Percentiles rank a stretch among this genome's conserved stretches.
Conservation (phyloP, 305 asterid species). For the Fraxinus xanthoxyloides region DNA sequence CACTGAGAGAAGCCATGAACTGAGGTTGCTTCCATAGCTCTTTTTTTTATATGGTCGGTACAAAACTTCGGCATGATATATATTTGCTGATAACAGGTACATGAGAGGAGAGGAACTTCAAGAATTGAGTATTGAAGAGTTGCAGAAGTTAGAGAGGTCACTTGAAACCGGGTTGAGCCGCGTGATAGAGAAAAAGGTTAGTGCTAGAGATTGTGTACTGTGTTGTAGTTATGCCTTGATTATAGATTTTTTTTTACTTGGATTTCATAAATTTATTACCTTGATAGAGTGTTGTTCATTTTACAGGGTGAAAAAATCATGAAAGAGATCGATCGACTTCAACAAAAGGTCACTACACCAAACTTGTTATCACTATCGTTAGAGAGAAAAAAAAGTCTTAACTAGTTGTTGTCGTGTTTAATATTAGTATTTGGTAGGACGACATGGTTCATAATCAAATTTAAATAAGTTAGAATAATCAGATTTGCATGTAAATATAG, state of each 20-base stretch:
- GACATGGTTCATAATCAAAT: not conserved
- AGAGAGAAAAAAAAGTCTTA: not conserved
- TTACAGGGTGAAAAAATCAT: slow-evolving; percentile 60
- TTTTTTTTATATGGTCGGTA: not conserved
- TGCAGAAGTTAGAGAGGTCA: slow-evolving; percentile 62
- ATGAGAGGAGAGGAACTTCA: slow-evolving; percentile 91
- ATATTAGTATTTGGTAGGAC: not conserved
- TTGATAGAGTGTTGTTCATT: not conserved
- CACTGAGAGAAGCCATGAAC: slow-evolving; percentile 53
- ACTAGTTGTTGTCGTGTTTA: not conserved
- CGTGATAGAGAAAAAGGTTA: slow-evolving; percentile 63
- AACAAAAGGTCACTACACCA: slow-evolving; percentile 49
- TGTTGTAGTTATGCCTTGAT: not conserved
- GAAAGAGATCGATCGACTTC: slow-evolving; percentile 64
- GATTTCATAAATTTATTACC: not conserved
- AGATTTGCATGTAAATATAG: not conserved
- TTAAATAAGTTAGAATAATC: not conserved
- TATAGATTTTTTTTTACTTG: not conserved
- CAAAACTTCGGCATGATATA: not conserved
- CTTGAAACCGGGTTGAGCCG: slow-evolving; percentile 70
- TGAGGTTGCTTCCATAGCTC: slow-evolving; percentile 39
- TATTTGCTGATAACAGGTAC: slow-evolving; percentile 35
- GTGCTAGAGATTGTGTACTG: not conserved
- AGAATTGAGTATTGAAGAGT: slow-evolving; percentile 63
- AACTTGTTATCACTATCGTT: not conserved